Evolutionary conservation across 768 basidiomycete species (phyloP).

Genomic region (Kwoniella mangroviensis): DNA sequence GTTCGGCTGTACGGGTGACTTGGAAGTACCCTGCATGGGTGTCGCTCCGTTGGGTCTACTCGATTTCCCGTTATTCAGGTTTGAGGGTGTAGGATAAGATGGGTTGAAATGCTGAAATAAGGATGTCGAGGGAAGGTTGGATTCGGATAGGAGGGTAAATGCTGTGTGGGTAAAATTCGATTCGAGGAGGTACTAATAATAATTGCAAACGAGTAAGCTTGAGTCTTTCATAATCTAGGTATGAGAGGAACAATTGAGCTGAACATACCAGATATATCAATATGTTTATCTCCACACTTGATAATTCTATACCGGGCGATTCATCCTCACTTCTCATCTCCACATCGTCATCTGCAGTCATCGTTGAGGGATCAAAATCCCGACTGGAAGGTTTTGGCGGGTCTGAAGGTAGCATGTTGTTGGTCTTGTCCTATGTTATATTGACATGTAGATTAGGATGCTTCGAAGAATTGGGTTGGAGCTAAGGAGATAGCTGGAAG

Average conservation of each 20-base stretch:
- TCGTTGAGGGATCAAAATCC: constrained; percentile 42
- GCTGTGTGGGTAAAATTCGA: constrained; percentile 55
- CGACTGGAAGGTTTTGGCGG: constrained; percentile 31
- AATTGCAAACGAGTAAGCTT: background rate
- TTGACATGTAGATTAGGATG: background rate
- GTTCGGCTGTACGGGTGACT: constrained; percentile 24
- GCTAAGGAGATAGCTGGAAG: background rate
- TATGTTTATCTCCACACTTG: constrained; percentile 55
- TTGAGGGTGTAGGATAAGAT: constrained; percentile 30
- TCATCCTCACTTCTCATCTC: constrained; percentile 27
- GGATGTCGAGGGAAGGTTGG: constrained; percentile 45
- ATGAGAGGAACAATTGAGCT: background rate
- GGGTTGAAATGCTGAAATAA: constrained; percentile 53
- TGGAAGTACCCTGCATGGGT: constrained; percentile 17
- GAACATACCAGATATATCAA: constrained; percentile 51
- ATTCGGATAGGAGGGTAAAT: constrained; percentile 51
- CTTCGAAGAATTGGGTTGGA: background rate
- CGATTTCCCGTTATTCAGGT: constrained; percentile 15
- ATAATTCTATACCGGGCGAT: constrained; percentile 25
- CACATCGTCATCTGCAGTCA: constrained; percentile 24
- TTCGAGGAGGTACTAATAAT: constrained; percentile 51
- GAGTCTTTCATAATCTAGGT: background rate
- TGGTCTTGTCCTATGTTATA: constrained; percentile 1
- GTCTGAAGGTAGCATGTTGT: constrained; percentile 38
- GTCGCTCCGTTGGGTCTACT: constrained; percentile 24